A percentile compares a stretch with the other conserved stretches of the same genome.
phyloP scores from a whole-genome alignment of 345 rosid genomes.

The Streptanthus diversifolius region DNA sequence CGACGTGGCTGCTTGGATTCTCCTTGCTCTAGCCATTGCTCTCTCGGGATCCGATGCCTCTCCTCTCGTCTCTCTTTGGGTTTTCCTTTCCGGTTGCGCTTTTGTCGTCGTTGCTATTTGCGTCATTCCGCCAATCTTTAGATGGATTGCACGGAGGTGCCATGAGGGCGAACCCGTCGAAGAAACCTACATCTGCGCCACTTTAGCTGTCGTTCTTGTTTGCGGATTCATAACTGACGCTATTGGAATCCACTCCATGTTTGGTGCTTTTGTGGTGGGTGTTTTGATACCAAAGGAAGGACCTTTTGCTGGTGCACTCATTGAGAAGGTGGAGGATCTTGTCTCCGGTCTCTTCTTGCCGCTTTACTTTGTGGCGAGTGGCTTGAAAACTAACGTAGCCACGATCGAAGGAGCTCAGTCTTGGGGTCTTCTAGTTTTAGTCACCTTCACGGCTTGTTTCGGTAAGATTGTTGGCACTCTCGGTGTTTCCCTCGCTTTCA shows the following conservation, averaged over 20 bases:
- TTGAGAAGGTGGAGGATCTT: conserved; percentile 78
- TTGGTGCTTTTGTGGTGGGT: conserved; percentile 80
- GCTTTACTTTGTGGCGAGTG: conserved; percentile 71
- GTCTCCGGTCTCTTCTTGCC: conserved; percentile 75
- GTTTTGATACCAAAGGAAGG: conserved; percentile 72
- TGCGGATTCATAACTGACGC: conserved; percentile 65
- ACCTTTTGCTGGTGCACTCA: conserved; percentile 58
- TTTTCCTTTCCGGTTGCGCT: conserved; percentile 50
- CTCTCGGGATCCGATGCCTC: conserved; percentile 55
- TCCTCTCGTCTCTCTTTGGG: conserved; percentile 61
- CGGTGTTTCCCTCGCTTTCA: conserved; percentile 45
- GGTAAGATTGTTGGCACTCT: conserved; percentile 73
- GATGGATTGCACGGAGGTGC: conserved; percentile 56
- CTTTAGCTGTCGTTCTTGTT: conserved; percentile 53
- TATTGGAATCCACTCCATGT: conserved; percentile 73
- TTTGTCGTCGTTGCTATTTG: conserved; percentile 39
- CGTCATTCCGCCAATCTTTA: conserved; percentile 49
- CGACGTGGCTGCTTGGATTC: conserved; percentile 78
- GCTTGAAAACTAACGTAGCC: conserved; percentile 69
- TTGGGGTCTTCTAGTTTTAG: conserved; percentile 67
- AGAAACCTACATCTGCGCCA: conserved; percentile 59
- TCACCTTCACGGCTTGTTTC: conserved; percentile 60
- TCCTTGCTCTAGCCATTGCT: conserved; percentile 81
- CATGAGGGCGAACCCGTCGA: conserved; percentile 71
- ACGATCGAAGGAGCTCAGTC: conserved; percentile 64